phyloP scores from a whole-genome alignment of 257 asterid genomes.

The Coffea canephora region DNA sequence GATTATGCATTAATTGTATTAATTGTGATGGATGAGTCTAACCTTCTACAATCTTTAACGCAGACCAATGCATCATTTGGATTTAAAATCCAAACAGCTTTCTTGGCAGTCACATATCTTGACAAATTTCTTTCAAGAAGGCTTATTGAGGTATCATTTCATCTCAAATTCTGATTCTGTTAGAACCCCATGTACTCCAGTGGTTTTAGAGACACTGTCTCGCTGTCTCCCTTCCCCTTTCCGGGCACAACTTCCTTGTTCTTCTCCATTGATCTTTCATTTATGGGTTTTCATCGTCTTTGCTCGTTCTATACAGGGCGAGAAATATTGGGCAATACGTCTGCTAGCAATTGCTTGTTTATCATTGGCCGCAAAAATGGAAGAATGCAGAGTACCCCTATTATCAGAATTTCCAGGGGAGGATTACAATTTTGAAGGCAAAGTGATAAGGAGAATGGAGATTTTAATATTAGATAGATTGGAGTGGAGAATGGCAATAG shows the following conservation, averaged over 20 bases:
- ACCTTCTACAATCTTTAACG: neutral
- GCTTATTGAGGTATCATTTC: conserved; percentile 37
- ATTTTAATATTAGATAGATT: conserved; percentile 44
- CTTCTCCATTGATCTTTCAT: neutral
- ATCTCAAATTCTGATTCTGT: neutral
- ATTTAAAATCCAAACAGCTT: conserved; percentile 47
- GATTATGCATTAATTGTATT: neutral
- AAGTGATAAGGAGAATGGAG: conserved; percentile 54
- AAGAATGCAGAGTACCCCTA: conserved; percentile 39
- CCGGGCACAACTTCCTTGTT: neutral
- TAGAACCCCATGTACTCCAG: too few species aligned
- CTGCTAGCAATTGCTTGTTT: conserved; percentile 54
- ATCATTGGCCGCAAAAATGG: conserved; percentile 69
- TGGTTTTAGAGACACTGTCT: too few species aligned
- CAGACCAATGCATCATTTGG: conserved; percentile 30
- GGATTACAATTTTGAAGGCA: conserved; percentile 38
- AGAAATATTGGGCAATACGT: conserved; percentile 38
- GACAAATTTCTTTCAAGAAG: conserved; percentile 52
- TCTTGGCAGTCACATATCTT: conserved; percentile 47
- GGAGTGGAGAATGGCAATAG: conserved; percentile 55
- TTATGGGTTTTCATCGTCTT: neutral
- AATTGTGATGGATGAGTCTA: neutral
- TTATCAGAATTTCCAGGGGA: conserved; percentile 35
- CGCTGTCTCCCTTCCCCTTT: neutral
- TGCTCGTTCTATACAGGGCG: conserved; percentile 20